Evolutionary conservation across 2,329 filamentous ascomycete species (phyloP).

Genomic region (Chaetomiaceae sp.): DNA sequence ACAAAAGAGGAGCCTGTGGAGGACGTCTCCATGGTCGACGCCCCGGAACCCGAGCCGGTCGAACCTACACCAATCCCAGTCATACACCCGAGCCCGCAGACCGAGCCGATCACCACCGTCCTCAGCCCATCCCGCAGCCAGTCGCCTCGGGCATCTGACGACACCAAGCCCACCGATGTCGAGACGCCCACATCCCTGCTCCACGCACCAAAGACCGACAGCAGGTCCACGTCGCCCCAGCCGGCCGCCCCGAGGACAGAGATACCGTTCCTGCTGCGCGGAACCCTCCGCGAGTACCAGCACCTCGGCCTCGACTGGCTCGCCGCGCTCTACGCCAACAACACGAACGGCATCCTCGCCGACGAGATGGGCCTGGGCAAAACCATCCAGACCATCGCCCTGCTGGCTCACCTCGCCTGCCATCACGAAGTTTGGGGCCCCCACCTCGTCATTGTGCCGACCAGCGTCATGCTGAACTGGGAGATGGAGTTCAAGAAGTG

Average conservation of each 20-base stretch:
- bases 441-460: slow-evolving; percentile 92
- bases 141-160: slow-evolving; percentile 47
- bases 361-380: slow-evolving; percentile 99
- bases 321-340: slow-evolving; percentile 83
- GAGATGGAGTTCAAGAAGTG: slow-evolving; percentile 99
- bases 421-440: slow-evolving; percentile 91
- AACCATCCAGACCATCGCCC: slow-evolving; percentile 94
- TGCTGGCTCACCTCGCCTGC: slow-evolving; percentile 88
- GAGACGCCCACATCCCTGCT: slow-evolving; percentile 41
- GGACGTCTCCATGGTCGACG: slow-evolving; percentile 28
- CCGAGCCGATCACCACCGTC: slow-evolving; percentile 40
- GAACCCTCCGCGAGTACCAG: slow-evolving; percentile 90
- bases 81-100: slow-evolving; percentile 38
- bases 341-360: slow-evolving; percentile 91
- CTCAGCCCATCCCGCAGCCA: slow-evolving; percentile 43
- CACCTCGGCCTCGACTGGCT: slow-evolving; percentile 98
- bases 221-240: slow-evolving; percentile 32
- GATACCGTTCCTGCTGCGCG: slow-evolving; percentile 77
- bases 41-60: slow-evolving; percentile 13
- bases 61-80: slow-evolving; percentile 26
- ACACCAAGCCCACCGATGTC: slow-evolving; percentile 48
- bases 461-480: slow-evolving; percentile 98
- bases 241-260: slow-evolving; percentile 56
- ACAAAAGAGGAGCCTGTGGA: slow-evolving; percentile 1
- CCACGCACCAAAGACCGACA: slow-evolving; percentile 31